Percentiles rank a stretch among this genome's conserved stretches.
Evolutionary conservation across 2,329 filamentous ascomycete genomes (phyloP).

Genomic region (Penicillium paneum): DNA sequence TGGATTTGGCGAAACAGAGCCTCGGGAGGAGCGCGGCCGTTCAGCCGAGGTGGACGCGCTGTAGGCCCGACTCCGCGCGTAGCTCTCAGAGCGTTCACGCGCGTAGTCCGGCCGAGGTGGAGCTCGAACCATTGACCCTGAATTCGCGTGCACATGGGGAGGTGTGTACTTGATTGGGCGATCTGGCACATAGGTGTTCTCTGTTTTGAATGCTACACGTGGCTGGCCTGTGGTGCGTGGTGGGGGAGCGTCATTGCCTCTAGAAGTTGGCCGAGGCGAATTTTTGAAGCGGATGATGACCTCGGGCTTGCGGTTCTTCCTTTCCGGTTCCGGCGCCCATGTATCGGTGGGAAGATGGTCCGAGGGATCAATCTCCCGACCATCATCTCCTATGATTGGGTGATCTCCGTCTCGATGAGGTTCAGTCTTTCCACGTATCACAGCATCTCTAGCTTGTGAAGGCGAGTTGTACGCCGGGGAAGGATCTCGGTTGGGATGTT

Average conservation of each 20-base stretch:
- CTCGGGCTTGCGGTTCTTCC: constrained; percentile 51
- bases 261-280: constrained; percentile 28
- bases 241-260: constrained; percentile 17
- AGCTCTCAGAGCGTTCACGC: constrained; percentile 18
- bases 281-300: constrained; percentile 49
- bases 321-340: constrained; percentile 65
- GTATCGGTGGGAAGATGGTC: constrained; percentile 63
- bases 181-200: constrained; percentile 15
- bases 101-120: constrained; percentile 21
- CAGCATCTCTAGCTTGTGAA: constrained; percentile 39
- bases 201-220: constrained; percentile 23
- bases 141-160: constrained; percentile 14
- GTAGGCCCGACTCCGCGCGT: constrained; percentile 19
- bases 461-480: constrained; percentile 38
- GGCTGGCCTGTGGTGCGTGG: constrained; percentile 18
- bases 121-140: constrained; percentile 19
- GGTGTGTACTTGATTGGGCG: constrained; percentile 17
- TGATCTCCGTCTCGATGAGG: constrained; percentile 45
- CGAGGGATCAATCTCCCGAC: constrained; percentile 63
- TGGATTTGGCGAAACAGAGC: constrained; percentile 32
- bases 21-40: constrained; percentile 24
- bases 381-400: constrained; percentile 62
- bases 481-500: constrained; percentile 32
- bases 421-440: constrained; percentile 38
- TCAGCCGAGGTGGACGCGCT: constrained; percentile 25